Conservation (phyloP, 768 basidiomycete species). For the Cystobasidium ongulense region DNA sequence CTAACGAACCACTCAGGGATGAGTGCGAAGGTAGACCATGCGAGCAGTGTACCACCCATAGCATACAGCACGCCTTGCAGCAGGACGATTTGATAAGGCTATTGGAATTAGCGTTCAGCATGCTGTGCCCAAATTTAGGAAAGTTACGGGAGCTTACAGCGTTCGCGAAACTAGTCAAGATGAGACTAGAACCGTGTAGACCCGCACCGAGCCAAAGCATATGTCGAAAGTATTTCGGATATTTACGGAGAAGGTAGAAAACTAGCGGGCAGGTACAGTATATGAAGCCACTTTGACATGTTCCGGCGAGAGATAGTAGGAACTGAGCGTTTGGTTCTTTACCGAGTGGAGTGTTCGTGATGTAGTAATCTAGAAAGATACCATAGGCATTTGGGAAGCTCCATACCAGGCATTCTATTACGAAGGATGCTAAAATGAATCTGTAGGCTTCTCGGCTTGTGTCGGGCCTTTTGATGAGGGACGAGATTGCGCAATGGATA, state of each 20-base stretch:
- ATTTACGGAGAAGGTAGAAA: background rate
- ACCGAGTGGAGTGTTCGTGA: constrained; percentile 1
- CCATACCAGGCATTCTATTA: constrained; percentile 8
- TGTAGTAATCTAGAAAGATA: constrained; percentile 2
- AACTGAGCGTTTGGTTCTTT: background rate
- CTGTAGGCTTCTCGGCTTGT: background rate
- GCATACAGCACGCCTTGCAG: constrained; percentile 13
- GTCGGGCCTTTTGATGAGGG: background rate
- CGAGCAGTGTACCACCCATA: background rate
- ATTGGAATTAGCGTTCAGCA: background rate
- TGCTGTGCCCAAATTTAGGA: background rate
- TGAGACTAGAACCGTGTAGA: background rate
- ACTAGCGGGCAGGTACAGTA: constrained; percentile 10
- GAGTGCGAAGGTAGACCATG: background rate
- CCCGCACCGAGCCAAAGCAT: background rate
- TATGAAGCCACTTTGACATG: constrained; percentile 12
- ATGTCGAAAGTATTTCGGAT: background rate
- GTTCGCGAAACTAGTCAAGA: constrained; percentile 3
- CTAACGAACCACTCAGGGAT: constrained; percentile 17
- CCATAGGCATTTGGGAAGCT: constrained; percentile 23
- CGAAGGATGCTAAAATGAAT: background rate
- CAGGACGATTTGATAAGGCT: constrained; percentile 9
- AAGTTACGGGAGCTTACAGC: background rate
- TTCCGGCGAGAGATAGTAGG: constrained; percentile 9
- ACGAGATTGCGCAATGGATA: background rate